phyloP scores from a whole-genome alignment of 2,329 filamentous ascomycete species.

The Ascochyta lentis region DNA sequence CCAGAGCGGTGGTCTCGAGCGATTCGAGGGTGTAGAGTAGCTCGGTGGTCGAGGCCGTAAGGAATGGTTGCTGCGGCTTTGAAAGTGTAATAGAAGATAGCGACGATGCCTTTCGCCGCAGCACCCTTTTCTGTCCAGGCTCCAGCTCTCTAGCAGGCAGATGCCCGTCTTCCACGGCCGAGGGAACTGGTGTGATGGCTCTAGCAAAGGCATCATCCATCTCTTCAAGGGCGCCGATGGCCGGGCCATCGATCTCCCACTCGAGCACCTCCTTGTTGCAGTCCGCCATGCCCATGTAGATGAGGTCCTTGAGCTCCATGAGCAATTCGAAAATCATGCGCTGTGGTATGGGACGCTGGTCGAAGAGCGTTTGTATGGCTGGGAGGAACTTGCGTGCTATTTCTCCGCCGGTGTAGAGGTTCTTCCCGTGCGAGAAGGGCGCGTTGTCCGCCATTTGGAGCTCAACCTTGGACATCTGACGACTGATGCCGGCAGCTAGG shows the following conservation, averaged over 20 bases:
- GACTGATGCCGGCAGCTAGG: slow-evolving; percentile 42
- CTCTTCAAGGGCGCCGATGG: slow-evolving; percentile 37
- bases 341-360: slow-evolving; percentile 39
- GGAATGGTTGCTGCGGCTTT: slow-evolving; percentile 26
- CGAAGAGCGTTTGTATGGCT: slow-evolving; percentile 40
- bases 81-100: slow-evolving; percentile 11
- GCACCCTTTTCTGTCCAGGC: slow-evolving; percentile 18
- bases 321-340: slow-evolving; percentile 46
- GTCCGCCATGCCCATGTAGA: slow-evolving; percentile 36
- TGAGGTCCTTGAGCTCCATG: slow-evolving; percentile 44
- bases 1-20: slow-evolving; percentile 42
- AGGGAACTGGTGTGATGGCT: slow-evolving; percentile 27
- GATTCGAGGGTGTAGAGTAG: slow-evolving; percentile 42
- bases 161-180: slow-evolving; percentile 1
- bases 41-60: slow-evolving; percentile 28
- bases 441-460: slow-evolving; percentile 46
- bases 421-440: slow-evolving; percentile 41
- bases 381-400: slow-evolving; percentile 42
- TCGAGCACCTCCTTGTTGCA: slow-evolving; percentile 38
- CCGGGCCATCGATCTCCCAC: slow-evolving; percentile 36
- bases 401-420: slow-evolving; percentile 43
- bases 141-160: slow-evolving; percentile 2
- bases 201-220: slow-evolving; percentile 37
- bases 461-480: slow-evolving; percentile 45
- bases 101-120: slow-evolving; percentile 32